phyloP scores from a whole-genome alignment of 1,139 yeast species.

The Suzukiozyma palmioleophila region DNA sequence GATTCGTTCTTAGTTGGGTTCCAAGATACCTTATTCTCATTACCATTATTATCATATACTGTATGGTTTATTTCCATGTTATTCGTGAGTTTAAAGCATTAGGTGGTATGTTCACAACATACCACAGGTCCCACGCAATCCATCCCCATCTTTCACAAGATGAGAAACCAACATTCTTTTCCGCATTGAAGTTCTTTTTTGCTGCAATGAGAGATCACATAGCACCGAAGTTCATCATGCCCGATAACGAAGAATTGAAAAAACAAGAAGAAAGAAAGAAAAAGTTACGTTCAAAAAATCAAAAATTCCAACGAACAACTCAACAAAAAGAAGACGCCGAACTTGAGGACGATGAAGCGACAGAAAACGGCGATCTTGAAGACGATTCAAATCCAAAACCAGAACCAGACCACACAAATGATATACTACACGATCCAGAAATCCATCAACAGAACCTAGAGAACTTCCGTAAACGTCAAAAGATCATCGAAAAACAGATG shows the following conservation, averaged over 20 bases:
- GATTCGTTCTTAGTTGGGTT: slow-evolving; percentile 74
- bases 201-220: slow-evolving; percentile 19
- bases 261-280: slow-evolving; percentile 6
- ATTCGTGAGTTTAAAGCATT: slow-evolving; percentile 52
- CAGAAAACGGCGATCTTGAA: slow-evolving; percentile 8
- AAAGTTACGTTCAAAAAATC: slow-evolving; percentile 4
- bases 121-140: slow-evolving; percentile 15
- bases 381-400: slow-evolving; percentile 3
- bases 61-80: slow-evolving; percentile 71
- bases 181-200: slow-evolving; percentile 30
- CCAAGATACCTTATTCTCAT: slow-evolving; percentile 71
- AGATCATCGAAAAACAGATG: slow-evolving; percentile 72
- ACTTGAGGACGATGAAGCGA: slow-evolving; percentile 10
- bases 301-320: neutral
- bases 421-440: slow-evolving; percentile 21
- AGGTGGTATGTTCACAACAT: slow-evolving; percentile 42
- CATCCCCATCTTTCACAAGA: slow-evolving; percentile 7
- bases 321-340: slow-evolving; percentile 7
- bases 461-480: slow-evolving; percentile 56
- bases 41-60: slow-evolving; percentile 60
- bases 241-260: slow-evolving; percentile 13
- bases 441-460: slow-evolving; percentile 59
- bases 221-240: slow-evolving; percentile 29
- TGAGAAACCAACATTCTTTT: slow-evolving; percentile 33
- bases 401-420: slow-evolving; percentile 6